phyloP scores from a whole-genome alignment of 257 asterid genomes.

The Capsicum chinense region DNA sequence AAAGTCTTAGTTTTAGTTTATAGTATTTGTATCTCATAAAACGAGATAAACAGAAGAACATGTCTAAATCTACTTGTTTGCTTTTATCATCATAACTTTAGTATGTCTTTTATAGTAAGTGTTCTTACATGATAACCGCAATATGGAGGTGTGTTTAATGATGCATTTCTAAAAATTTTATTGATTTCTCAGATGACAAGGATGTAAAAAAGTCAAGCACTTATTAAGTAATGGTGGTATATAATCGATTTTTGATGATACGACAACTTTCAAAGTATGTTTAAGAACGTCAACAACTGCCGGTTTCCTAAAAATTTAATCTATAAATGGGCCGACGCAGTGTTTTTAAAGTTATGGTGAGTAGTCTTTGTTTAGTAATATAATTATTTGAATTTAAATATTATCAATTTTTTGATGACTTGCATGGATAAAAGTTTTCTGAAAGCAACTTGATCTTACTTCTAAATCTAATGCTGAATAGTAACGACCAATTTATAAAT shows the following conservation, averaged over 20 bases:
- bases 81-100: too few species aligned
- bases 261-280: not conserved
- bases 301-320: too few species aligned
- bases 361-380: not conserved
- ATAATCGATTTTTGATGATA: too few species aligned
- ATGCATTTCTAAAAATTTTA: too few species aligned
- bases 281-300: not conserved
- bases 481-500: not conserved
- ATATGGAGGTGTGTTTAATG: too few species aligned
- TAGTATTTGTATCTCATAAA: not conserved
- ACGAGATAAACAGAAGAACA: not conserved
- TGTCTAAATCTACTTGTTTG: not conserved
- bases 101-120: too few species aligned
- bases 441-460: not conserved
- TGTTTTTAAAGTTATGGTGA: too few species aligned
- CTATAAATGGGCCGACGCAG: not conserved
- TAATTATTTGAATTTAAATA: too few species aligned
- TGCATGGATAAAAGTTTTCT: not conserved
- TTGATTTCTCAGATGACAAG: not conserved
- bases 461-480: not conserved
- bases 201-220: not conserved
- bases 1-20: not conserved
- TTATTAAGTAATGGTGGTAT: not conserved
- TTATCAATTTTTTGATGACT: not conserved
- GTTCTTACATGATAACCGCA: too few species aligned